Evolutionary conservation across 1,139 yeast genomes (phyloP), one percentile per base, ranked within the genome.

Genomic region (Pichia sp.): DNA sequence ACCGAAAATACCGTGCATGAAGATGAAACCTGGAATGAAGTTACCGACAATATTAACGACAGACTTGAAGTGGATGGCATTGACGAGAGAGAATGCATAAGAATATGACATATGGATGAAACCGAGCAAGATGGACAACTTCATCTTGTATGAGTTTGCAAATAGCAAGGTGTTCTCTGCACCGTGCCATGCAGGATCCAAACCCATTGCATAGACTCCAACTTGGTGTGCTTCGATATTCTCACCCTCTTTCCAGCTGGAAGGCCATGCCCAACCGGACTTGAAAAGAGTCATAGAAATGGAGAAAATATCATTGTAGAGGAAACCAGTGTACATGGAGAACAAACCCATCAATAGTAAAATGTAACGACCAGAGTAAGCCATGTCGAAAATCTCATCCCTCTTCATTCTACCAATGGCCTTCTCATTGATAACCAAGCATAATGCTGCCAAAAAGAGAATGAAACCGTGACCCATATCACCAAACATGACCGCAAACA

Each of bases 401-500:
- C 83, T 67, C 51, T 77, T 75, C 72, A 77, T 70, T 20, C 63
- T 64, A 20, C 67, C 72, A 32, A 82, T 65, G 39, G 66, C 64
- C 48, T 67, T 72, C 53, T 82, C 91, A 51, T 76, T 74, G 37
- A 69, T 50, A 8, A 82, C 86, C 47, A 82, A 61, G 16, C 64
- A 54, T 27, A 66, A 56, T 1, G 85, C 87, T 22, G 79, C 77
- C 44, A 77, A 59, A 32, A 74, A 60, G 51, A 82, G 62, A 40
- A 82, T 67, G 45, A 81, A 67, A 4, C 93, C 93, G 57, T 82
- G 93, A 19, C 93, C 93, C 44, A 80, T 59, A 62, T 82, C 93
- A 67, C 93, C 93, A 64, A 82, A 82, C 93, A 82, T 82, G 48
- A 82, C 76, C 24, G 93, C 88, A 62, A 82, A 82, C 86, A 82